Percentiles rank a stretch among this genome's conserved stretches.
phyloP scores from a whole-genome alignment of 2,329 filamentous ascomycete species.

The Juglanconis sp. region DNA sequence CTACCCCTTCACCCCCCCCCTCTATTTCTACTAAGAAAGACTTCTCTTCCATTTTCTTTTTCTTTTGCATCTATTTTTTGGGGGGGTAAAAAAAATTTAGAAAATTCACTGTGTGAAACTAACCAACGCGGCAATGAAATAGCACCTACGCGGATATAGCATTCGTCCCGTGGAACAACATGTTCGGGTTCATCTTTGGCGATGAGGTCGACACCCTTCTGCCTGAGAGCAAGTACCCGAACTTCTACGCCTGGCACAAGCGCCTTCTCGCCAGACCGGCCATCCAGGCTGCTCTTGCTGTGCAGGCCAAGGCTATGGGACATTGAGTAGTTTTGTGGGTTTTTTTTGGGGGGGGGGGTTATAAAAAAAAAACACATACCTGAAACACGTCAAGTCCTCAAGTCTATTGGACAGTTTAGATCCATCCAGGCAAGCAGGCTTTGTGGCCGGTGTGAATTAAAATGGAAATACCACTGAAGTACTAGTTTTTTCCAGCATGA shows the following conservation, averaged over 20 bases:
- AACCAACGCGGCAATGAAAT: neutral
- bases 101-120: neutral
- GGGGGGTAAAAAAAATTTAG: no score
- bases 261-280: conserved; percentile 30
- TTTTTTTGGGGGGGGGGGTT: neutral
- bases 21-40: no score
- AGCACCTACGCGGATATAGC: conserved; percentile 25
- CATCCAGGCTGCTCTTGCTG: conserved; percentile 19
- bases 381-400: no score
- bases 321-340: neutral
- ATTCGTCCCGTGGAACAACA: conserved; percentile 21
- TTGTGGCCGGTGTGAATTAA: no score
- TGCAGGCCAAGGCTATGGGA: neutral
- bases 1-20: neutral
- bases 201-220: conserved; percentile 23
- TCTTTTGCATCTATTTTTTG: neutral
- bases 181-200: conserved; percentile 17
- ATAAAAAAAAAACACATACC: neutral
- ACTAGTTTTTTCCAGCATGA: no score
- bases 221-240: conserved; percentile 31
- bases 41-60: neutral
- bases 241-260: conserved; percentile 33
- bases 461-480: no score
- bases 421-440: no score
- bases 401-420: no score